Evolutionary conservation across 2,329 filamentous ascomycete genomes (phyloP), one percentile per base, ranked within the genome.

Genomic region (Paecilomyces formosus): DNA sequence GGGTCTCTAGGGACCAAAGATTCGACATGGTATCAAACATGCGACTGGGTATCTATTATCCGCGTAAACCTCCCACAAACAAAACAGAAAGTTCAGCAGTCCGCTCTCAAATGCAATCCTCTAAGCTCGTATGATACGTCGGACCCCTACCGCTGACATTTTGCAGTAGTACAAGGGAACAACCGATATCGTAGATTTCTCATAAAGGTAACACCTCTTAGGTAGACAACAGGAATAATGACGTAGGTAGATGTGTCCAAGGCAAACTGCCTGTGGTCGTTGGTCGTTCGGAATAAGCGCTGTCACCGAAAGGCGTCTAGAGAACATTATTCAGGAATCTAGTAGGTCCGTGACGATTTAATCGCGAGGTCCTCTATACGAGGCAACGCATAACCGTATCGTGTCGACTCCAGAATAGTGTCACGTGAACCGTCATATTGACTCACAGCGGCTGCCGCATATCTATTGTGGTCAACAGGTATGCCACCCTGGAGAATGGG

Each of bases 261-360:
- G 61, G 45, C 70, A 67, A 22, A 65, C 60, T 26, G 68, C 64
- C 52, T 62, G 60, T 28, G 59, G 63, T 31, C 64, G 66, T 55
- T 65, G n/a, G 58, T 57, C 54, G 61, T 58, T 24, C 60, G 60
- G 12, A 61, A 62, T 9, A 52, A 56, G 8, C 63, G 61, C 39
- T 58, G 61, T 31, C 61, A 66, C 54, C 6, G 12, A 13, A 15
- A 9, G 21, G 7, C n/a, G 35, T 31, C 54, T 55, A 24, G 21
- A 55, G 39, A 45, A 9, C 18, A 45, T 18, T n/a, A n/a, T 45
- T 45, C 39, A 45, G 15, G 39, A 18, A 9, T n/a, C 39, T 6
- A 21, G 39, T 7, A 45, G 39, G 15, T 45, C 15, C 39, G 39
- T 21, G 39, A 45, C 13, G 39, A 45, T 21, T n/a, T 45, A 18